Evolutionary conservation across 2,329 filamentous ascomycete genomes (phyloP).

Genomic region (Calonectria pseudoreteaudii): DNA sequence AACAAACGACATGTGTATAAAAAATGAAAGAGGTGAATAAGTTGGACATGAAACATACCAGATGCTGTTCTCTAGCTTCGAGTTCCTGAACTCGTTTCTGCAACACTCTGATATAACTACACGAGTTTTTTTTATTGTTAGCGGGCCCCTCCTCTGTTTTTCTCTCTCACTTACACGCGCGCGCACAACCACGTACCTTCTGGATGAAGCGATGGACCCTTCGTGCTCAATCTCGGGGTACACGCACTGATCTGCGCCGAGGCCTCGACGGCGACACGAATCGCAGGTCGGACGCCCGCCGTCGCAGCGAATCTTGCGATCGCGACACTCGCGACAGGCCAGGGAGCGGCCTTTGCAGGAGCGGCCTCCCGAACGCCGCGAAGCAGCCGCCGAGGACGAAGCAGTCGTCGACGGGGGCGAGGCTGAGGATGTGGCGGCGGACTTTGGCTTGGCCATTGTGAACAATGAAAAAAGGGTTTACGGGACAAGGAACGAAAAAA

Average conservation of each 20-base stretch:
- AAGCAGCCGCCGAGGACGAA: slow-evolving; percentile 27
- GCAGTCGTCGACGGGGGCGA: neutral
- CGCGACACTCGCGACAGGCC: slow-evolving; percentile 44
- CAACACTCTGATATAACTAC: slow-evolving; percentile 42
- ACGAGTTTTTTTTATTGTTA: neutral
- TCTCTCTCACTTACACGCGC: slow-evolving; percentile 15
- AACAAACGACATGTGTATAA: neutral
- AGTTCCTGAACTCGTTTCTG: slow-evolving; percentile 44
- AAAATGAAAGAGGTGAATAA: neutral
- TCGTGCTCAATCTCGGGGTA: slow-evolving; percentile 45
- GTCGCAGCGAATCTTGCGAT: slow-evolving; percentile 45
- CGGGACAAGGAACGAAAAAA: neutral
- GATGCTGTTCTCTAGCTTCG: slow-evolving; percentile 39
- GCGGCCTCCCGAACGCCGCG: slow-evolving; percentile 36
- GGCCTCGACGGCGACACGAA: slow-evolving; percentile 39
- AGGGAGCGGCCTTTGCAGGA: slow-evolving; percentile 43
- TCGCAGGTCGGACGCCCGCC: slow-evolving; percentile 43
- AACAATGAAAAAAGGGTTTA: neutral
- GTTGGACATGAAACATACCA: slow-evolving; percentile 30
- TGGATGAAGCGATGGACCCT: slow-evolving; percentile 43
- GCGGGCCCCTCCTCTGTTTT: neutral
- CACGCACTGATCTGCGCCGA: slow-evolving; percentile 40
- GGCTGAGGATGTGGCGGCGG: neutral
- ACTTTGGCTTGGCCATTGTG: slow-evolving; percentile 14
- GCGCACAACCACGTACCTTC: slow-evolving; percentile 34